Evolutionary conservation across 2,329 filamentous ascomycete species (phyloP).

Genomic region (Pseudocercospora macadamiae): DNA sequence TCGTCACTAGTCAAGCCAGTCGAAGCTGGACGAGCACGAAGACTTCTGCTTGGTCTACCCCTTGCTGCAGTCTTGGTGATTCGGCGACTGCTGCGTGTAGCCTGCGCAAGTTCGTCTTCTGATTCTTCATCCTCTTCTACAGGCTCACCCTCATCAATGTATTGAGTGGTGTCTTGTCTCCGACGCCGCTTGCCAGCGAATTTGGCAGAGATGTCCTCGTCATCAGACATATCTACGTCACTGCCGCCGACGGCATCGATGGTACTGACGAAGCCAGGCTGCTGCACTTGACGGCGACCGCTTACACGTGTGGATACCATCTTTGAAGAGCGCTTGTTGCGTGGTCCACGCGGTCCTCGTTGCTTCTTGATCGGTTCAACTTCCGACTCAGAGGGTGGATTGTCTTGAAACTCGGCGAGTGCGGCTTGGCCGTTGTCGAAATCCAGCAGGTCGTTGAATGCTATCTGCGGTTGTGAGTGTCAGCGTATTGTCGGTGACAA

Average conservation of each 20-base stretch:
- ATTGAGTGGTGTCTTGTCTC: conserved; percentile 27
- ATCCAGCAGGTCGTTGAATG: conserved; percentile 48
- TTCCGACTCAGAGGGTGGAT: conserved; percentile 20
- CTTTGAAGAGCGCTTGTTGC: conserved; percentile 16
- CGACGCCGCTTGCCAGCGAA: conserved; percentile 28
- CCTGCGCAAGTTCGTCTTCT: conserved; percentile 24
- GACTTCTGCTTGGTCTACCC: conserved; percentile 12
- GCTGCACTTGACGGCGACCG: conserved; percentile 10
- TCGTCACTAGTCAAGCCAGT: conserved; percentile 27
- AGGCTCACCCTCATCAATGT: conserved; percentile 26
- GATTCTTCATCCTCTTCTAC: conserved; percentile 31
- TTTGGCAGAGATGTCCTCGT: conserved; percentile 23
- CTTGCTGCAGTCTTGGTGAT: conserved; percentile 14
- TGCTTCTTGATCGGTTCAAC: conserved; percentile 9
- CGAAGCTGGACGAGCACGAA: conserved; percentile 20
- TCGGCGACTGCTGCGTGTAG: conserved; percentile 21
- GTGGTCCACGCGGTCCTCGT: conserved; percentile 8
- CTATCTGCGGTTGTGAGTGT: conserved; percentile 42
- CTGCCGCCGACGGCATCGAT: conserved; percentile 30
- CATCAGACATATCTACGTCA: conserved; percentile 29
- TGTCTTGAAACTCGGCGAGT: conserved; percentile 45
- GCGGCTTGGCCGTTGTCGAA: conserved; percentile 53
- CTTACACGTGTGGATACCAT: conserved; percentile 34
- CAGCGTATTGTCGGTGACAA: background rate
- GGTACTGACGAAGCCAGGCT: conserved; percentile 34